phyloP scores from a whole-genome alignment of 2,329 filamentous ascomycete genomes.

The Fulvia fulva region DNA sequence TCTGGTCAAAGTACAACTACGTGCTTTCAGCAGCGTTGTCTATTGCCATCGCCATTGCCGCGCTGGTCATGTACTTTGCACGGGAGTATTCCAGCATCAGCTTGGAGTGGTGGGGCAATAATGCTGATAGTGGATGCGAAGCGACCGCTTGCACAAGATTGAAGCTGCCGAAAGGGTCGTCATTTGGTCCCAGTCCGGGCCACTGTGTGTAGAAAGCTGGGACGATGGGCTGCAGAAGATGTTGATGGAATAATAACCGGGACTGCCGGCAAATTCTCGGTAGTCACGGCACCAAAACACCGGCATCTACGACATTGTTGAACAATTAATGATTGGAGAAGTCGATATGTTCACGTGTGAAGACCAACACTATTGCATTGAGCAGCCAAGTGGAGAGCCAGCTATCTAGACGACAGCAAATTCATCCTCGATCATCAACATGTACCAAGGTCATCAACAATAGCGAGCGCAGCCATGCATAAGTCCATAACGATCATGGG shows the following conservation, averaged over 20 bases:
- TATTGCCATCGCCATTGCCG: slow-evolving; percentile 6
- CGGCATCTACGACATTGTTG: no score
- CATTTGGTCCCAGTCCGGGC: not conserved
- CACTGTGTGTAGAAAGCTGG: not conserved
- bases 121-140: slow-evolving; percentile 2
- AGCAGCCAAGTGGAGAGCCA: not conserved
- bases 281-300: no score
- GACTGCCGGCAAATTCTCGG: no score
- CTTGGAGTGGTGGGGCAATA: slow-evolving; percentile 8
- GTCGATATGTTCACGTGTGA: not conserved
- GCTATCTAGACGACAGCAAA: not conserved
- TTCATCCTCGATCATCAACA: not conserved
- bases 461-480: not conserved
- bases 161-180: not conserved
- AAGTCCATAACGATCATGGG: not conserved
- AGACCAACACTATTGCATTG: not conserved
- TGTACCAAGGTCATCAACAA: not conserved
- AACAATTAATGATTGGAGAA: no score
- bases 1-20: slow-evolving; percentile 12
- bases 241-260: no score
- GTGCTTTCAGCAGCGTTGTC: slow-evolving; percentile 4
- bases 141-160: not conserved
- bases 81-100: slow-evolving; percentile 1
- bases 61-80: slow-evolving; percentile 9
- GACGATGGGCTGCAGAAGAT: not conserved